A percentile compares a stretch with the other conserved stretches of the same genome.
Evolutionary conservation across 371 early-diverging fungal species (phyloP).

Genomic region (Aphelidium insulamus): DNA sequence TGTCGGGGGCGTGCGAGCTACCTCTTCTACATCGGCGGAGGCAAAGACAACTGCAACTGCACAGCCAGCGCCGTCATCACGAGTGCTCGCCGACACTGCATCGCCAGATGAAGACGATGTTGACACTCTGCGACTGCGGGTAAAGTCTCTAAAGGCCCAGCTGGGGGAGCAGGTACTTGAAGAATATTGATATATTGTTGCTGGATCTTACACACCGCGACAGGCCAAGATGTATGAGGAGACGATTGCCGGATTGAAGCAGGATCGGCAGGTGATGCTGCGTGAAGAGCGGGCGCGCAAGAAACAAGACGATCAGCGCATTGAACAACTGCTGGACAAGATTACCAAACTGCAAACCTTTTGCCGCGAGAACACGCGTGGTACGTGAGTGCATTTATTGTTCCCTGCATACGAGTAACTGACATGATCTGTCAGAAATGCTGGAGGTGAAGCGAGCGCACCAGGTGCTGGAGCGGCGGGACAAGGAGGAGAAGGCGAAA

Average conservation of each 20-base stretch:
- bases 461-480: constrained; percentile 10
- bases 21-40: no score
- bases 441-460: constrained; percentile 13
- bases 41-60: no score
- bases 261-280: constrained; percentile 10
- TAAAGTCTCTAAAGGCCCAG: constrained; percentile 17
- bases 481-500: constrained; percentile 17
- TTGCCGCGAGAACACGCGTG: constrained; percentile 22
- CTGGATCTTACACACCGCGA: background rate
- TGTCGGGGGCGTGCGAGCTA: no score
- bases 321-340: constrained; percentile 9
- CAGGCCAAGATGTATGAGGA: constrained; percentile 7
- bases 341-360: constrained; percentile 5
- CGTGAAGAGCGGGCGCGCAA: constrained; percentile 9
- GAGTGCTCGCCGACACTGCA: constrained; percentile 9
- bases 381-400: constrained; percentile 2
- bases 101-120: constrained; percentile 16
- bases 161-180: constrained; percentile 17
- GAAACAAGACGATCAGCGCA: constrained; percentile 14
- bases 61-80: no score
- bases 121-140: constrained; percentile 12
- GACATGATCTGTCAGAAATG: constrained; percentile 8
- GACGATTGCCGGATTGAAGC: constrained; percentile 9
- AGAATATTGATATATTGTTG: background rate
- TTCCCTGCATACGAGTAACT: background rate